Evolutionary conservation across 192 early-diverging fungal species (phyloP).

Genomic region (Coemansia aciculifera): DNA sequence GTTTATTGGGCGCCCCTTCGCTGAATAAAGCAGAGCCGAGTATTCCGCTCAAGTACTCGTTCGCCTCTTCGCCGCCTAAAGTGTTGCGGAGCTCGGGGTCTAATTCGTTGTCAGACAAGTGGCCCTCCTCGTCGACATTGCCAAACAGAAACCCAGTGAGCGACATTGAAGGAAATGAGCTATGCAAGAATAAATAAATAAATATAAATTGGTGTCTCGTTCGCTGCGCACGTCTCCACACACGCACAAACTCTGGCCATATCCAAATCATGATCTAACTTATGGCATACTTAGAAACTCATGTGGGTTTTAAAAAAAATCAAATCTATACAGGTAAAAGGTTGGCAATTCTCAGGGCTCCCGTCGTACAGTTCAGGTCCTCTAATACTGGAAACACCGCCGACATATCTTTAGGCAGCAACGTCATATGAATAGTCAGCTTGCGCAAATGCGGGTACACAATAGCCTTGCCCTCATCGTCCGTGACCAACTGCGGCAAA

Average conservation of each 20-base stretch:
- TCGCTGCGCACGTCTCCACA: neutral
- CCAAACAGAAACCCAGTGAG: slow-evolving; percentile 80
- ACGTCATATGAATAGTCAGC: slow-evolving; percentile 28
- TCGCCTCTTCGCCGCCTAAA: slow-evolving; percentile 39
- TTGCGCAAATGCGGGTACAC: slow-evolving; percentile 27
- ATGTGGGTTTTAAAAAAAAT: neutral
- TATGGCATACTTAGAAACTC: neutral
- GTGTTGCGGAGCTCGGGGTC: slow-evolving; percentile 56
- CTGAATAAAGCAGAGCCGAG: slow-evolving; percentile 38
- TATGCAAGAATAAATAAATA: neutral
- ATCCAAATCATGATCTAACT: neutral
- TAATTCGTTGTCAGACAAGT: slow-evolving; percentile 65
- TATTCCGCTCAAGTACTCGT: slow-evolving; percentile 29
- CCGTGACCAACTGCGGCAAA: slow-evolving; percentile 23
- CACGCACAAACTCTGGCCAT: neutral
- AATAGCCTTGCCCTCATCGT: slow-evolving; percentile 25
- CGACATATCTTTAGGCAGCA: slow-evolving; percentile 30
- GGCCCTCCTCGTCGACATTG: slow-evolving; percentile 86
- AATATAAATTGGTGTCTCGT: neutral
- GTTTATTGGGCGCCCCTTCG: slow-evolving; percentile 13
- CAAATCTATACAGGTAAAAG: slow-evolving; percentile 1
- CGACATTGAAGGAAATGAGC: slow-evolving; percentile 55
- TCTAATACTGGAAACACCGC: slow-evolving; percentile 30
- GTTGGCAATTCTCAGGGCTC: slow-evolving; percentile 28
- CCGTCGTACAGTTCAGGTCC: slow-evolving; percentile 27